A percentile compares a stretch with the other conserved stretches of the same genome.
These are phyloP conservation scores for Terfezia claveryi DNA, from an alignment of 495 filamentous ascomycete genomes.

Conservation along the genomic window DNA sequence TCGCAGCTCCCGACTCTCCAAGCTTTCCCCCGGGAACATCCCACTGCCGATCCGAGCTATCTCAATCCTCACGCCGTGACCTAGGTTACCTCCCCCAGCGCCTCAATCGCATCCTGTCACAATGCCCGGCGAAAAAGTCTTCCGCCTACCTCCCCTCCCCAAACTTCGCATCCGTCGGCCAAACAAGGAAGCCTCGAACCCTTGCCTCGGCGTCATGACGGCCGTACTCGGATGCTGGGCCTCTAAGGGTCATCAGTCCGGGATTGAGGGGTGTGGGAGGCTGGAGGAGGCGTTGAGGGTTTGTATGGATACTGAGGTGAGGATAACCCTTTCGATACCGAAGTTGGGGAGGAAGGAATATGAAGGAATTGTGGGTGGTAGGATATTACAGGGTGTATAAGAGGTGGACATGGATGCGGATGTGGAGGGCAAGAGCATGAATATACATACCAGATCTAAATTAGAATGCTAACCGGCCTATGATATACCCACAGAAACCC, in stretches of 20 bases:
- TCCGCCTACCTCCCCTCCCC: constrained; percentile 63
- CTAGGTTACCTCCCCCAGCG: too few species aligned
- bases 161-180: constrained; percentile 66
- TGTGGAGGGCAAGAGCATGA: neutral
- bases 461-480: too few species aligned
- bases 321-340: constrained; percentile 14
- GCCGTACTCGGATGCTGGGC: constrained; percentile 90
- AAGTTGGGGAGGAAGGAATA: neutral
- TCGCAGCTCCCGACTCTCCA: too few species aligned
- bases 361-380: neutral
- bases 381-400: neutral
- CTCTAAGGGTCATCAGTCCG: constrained; percentile 44
- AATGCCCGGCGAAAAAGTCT: neutral
- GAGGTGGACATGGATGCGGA: neutral
- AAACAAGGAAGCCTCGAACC: constrained; percentile 50
- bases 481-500: constrained; percentile 30
- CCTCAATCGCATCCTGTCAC: neutral
- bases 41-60: too few species aligned
- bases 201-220: constrained; percentile 67
- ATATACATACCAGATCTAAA: too few species aligned
- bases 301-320: constrained; percentile 83
- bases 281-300: constrained; percentile 59
- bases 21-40: too few species aligned
- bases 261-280: constrained; percentile 45
- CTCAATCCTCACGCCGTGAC: too few species aligned